phyloP scores from a whole-genome alignment of 371 early-diverging fungal genomes.

The Smittium culicis region DNA sequence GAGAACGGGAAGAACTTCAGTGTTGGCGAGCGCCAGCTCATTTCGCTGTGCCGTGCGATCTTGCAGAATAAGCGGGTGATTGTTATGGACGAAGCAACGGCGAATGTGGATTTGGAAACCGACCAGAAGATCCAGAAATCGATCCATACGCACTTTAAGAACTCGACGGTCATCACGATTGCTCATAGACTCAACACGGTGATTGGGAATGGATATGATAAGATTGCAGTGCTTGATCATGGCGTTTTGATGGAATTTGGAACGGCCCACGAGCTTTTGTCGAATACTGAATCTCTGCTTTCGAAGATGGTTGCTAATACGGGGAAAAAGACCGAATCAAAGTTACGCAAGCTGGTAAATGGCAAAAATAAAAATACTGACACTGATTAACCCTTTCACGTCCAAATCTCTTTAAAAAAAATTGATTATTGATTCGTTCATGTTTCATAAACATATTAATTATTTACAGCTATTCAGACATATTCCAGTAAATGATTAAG shows the following conservation, averaged over 20 bases:
- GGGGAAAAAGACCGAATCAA: background rate
- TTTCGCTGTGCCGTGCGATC: constrained; percentile 32
- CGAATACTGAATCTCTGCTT: background rate
- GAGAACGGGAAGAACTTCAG: constrained; percentile 38
- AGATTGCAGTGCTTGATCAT: constrained; percentile 57
- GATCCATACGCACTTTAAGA: constrained; percentile 47
- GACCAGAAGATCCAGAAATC: constrained; percentile 47
- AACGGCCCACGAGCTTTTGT: background rate
- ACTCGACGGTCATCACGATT: constrained; percentile 51
- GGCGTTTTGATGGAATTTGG: constrained; percentile 19
- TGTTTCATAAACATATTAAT: too few species aligned
- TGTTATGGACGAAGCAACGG: constrained; percentile 48
- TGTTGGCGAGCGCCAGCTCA: constrained; percentile 44
- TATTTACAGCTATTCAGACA: too few species aligned
- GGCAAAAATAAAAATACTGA: too few species aligned
- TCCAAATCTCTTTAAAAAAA: too few species aligned
- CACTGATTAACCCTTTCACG: too few species aligned
- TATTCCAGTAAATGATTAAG: too few species aligned
- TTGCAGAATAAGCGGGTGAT: constrained; percentile 38
- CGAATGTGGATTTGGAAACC: constrained; percentile 41
- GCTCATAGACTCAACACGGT: constrained; percentile 70
- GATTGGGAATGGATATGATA: constrained; percentile 68
- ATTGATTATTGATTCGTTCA: too few species aligned
- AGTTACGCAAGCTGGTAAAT: background rate
- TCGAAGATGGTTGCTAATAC: background rate